Conservation (phyloP, 345 rosid species). For the Triadica sebifera region DNA sequence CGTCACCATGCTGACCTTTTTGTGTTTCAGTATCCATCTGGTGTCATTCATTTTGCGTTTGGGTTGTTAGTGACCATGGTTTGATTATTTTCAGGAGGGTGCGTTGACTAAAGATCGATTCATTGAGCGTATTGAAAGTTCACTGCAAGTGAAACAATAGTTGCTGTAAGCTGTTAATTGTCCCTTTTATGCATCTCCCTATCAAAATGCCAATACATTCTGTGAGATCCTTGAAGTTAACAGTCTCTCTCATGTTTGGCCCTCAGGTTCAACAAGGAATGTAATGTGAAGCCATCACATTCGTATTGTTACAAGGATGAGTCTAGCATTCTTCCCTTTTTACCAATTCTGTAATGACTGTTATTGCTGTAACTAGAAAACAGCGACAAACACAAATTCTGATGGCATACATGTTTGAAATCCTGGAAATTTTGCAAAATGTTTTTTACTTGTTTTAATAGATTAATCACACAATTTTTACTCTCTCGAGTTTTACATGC, state of each 20-base stretch:
- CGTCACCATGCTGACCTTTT: background rate
- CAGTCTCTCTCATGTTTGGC: background rate
- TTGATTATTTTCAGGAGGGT: slow-evolving; percentile 58
- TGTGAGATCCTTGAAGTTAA: background rate
- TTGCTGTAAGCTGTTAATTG: slow-evolving; percentile 16
- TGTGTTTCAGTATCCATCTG: background rate
- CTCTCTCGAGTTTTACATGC: background rate
- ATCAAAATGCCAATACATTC: background rate
- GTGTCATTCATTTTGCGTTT: background rate
- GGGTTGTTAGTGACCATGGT: background rate
- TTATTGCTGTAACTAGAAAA: background rate
- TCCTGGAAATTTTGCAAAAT: slow-evolving; percentile 3
- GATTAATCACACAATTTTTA: background rate
- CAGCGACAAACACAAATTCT: background rate
- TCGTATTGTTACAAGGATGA: background rate
- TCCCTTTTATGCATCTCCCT: background rate
- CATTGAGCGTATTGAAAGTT: slow-evolving; percentile 61
- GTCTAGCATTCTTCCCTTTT: background rate
- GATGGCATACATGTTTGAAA: background rate
- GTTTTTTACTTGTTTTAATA: slow-evolving; percentile 1
- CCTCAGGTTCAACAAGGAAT: slow-evolving; percentile 3
- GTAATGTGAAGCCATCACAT: background rate
- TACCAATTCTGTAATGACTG: background rate
- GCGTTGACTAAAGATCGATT: slow-evolving; percentile 68
- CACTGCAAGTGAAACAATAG: slow-evolving; percentile 63